A percentile compares a stretch with the other conserved stretches of the same genome.
phyloP scores from a whole-genome alignment of 1,284 basidiomycete genomes.

The Fomitopsis pinicola region DNA sequence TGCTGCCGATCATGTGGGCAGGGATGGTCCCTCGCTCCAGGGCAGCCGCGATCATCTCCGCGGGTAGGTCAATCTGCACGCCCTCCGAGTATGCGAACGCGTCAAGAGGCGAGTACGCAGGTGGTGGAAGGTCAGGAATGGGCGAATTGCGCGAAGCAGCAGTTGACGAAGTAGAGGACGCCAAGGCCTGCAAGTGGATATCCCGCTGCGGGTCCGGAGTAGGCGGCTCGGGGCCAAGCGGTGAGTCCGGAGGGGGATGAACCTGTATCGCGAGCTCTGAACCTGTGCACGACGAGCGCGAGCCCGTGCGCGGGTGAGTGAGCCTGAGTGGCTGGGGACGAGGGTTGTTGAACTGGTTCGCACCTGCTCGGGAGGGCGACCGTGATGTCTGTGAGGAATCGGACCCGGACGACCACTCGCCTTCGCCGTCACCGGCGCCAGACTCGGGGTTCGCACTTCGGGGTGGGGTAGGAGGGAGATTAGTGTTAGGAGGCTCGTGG shows the following conservation, averaged over 20 bases:
- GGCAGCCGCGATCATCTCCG: conserved; percentile 77
- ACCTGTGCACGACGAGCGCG: conserved; percentile 40
- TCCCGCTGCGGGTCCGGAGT: conserved; percentile 68
- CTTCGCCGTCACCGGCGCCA: conserved; percentile 16
- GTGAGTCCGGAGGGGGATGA: conserved; percentile 74
- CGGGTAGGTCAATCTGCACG: conserved; percentile 77
- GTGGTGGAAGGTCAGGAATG: conserved; percentile 46
- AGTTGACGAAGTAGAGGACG: conserved; percentile 30
- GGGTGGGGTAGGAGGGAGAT: conserved; percentile 44
- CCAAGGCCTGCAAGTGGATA: conserved; percentile 70
- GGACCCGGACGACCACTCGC: conserved; percentile 16
- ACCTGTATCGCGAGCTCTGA: conserved; percentile 62
- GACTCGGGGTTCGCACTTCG: conserved; percentile 21
- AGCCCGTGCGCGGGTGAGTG: conserved; percentile 30
- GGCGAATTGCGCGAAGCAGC: conserved; percentile 14
- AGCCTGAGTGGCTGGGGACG: conserved; percentile 40
- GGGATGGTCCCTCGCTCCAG: conserved; percentile 66
- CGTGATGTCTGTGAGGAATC: conserved; percentile 43
- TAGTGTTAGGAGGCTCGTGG: conserved; percentile 47
- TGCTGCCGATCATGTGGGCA: conserved; percentile 42
- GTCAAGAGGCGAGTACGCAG: conserved; percentile 79
- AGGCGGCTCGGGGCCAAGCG: conserved; percentile 67
- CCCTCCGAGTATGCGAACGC: conserved; percentile 76
- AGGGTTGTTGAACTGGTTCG: conserved; percentile 73
- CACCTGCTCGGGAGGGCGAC: conserved; percentile 52